Conservation (phyloP, 768 basidiomycete genomes). For the Macrocybe gigantea region DNA sequence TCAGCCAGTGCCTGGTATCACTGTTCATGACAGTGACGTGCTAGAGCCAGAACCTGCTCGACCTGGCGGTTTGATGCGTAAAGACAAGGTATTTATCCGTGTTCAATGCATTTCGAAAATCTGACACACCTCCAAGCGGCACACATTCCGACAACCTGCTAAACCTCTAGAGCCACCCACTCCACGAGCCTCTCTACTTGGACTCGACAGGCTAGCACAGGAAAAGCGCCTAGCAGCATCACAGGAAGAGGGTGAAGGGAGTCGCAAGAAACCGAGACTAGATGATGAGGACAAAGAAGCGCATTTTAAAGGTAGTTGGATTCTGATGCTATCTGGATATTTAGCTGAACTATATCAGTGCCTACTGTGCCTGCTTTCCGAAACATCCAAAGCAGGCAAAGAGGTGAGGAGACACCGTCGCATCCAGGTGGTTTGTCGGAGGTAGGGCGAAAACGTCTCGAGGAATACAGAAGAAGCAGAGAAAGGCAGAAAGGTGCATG, state of each 20-base stretch:
- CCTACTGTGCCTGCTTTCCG: conserved; percentile 63
- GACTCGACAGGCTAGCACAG: conserved; percentile 81
- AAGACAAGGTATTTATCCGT: conserved; percentile 47
- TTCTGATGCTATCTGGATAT: not conserved
- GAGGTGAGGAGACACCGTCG: conserved; percentile 89
- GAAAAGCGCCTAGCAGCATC: conserved; percentile 74
- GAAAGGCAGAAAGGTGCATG: conserved; percentile 63
- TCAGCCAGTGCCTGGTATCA: conserved; percentile 69
- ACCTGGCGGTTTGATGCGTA: conserved; percentile 71
- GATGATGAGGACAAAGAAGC: conserved; percentile 56
- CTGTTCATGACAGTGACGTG: conserved; percentile 74
- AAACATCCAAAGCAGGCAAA: conserved; percentile 55
- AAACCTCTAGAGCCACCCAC: conserved; percentile 72
- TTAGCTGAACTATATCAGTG: conserved; percentile 44
- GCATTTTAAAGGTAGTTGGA: conserved; percentile 76
- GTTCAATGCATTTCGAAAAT: not conserved
- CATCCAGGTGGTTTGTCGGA: conserved; percentile 88
- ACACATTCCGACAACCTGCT: conserved; percentile 75
- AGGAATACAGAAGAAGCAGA: conserved; percentile 66
- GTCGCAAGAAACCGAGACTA: conserved; percentile 61
- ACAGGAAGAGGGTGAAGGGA: conserved; percentile 36
- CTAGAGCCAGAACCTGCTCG: conserved; percentile 75
- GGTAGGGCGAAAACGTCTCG: conserved; percentile 59
- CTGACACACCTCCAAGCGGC: conserved; percentile 40
- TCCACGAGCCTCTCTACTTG: conserved; percentile 74